These are phyloP conservation scores for Tetrapyrgos nigripes DNA, from an alignment of 1,284 basidiomycete genomes.

Conservation along the genomic window DNA sequence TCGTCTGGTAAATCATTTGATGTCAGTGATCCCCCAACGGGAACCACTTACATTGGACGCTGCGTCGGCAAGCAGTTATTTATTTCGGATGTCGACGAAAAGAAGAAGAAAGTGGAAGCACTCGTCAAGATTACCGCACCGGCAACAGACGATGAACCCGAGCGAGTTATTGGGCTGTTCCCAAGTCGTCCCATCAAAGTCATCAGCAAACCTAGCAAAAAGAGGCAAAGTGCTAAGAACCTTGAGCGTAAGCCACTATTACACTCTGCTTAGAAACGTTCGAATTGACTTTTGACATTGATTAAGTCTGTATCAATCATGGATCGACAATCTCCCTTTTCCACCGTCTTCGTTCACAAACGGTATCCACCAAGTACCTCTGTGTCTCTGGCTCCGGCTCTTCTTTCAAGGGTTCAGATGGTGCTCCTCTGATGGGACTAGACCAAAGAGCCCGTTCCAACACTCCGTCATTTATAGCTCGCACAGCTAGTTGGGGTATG, in stretches of 20 bases:
- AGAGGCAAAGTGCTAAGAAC: slow-evolving; percentile 92
- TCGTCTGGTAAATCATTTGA: slow-evolving; percentile 85
- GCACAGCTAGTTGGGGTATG: slow-evolving; percentile 85
- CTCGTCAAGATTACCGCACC: slow-evolving; percentile 90
- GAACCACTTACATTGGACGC: slow-evolving; percentile 84
- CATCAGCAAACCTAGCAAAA: slow-evolving; percentile 96
- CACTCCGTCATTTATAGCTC: slow-evolving; percentile 85
- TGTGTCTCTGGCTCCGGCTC: slow-evolving; percentile 92
- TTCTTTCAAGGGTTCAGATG: slow-evolving; percentile 91
- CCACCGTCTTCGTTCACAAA: slow-evolving; percentile 93
- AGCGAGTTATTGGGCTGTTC: slow-evolving; percentile 86
- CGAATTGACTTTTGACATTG: slow-evolving; percentile 20
- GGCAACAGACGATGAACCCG: slow-evolving; percentile 75
- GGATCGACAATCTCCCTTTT: slow-evolving; percentile 95
- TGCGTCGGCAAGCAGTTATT: slow-evolving; percentile 91
- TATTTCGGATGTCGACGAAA: slow-evolving; percentile 90
- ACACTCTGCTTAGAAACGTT: slow-evolving; percentile 20
- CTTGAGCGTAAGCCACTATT: slow-evolving; percentile 77
- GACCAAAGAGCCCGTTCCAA: slow-evolving; percentile 74
- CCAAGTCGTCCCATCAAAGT: slow-evolving; percentile 94
- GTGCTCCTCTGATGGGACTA: slow-evolving; percentile 81
- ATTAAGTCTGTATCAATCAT: slow-evolving; percentile 89
- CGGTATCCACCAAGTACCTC: slow-evolving; percentile 94
- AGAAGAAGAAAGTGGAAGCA: slow-evolving; percentile 92
- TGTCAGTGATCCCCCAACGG: slow-evolving; percentile 77